Evolutionary conservation across 768 basidiomycete species (phyloP).

Genomic region (Naematelia aurantialba): DNA sequence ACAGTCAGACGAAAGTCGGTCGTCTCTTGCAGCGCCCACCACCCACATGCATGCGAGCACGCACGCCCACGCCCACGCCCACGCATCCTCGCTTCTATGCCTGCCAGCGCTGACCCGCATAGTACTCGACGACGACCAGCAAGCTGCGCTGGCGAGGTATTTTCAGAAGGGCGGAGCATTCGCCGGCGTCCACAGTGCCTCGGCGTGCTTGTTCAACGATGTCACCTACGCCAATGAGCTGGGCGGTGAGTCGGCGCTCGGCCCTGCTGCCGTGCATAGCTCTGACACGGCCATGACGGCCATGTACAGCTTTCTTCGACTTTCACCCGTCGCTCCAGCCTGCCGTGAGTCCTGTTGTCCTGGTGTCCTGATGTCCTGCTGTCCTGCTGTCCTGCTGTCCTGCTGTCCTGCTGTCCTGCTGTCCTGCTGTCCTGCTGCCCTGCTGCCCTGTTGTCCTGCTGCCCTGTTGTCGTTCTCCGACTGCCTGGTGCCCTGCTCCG

Average conservation of each 20-base stretch:
- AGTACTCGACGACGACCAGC: constrained; percentile 64
- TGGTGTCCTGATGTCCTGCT: neutral
- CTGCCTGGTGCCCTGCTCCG: no score
- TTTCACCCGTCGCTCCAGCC: constrained; percentile 66
- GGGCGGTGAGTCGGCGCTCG: constrained; percentile 50
- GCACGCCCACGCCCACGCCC: no score
- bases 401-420: no score
- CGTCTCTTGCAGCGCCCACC: no score
- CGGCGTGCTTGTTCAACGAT: constrained; percentile 60
- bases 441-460: no score
- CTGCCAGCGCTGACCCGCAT: constrained; percentile 6
- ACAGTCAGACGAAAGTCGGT: no score
- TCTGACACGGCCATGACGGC: constrained; percentile 1
- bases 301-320: constrained; percentile 63
- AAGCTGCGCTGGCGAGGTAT: constrained; percentile 63
- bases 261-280: no score
- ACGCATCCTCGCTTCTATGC: no score
- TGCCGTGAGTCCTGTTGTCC: constrained; percentile 55
- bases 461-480: no score
- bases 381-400: neutral
- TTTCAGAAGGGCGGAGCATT: constrained; percentile 68
- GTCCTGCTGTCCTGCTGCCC: no score
- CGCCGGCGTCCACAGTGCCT: constrained; percentile 65
- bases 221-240: constrained; percentile 61
- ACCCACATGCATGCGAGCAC: no score